These are phyloP conservation scores for Lactarius indigo DNA, from an alignment of 768 basidiomycete species.

Conservation along the genomic window DNA sequence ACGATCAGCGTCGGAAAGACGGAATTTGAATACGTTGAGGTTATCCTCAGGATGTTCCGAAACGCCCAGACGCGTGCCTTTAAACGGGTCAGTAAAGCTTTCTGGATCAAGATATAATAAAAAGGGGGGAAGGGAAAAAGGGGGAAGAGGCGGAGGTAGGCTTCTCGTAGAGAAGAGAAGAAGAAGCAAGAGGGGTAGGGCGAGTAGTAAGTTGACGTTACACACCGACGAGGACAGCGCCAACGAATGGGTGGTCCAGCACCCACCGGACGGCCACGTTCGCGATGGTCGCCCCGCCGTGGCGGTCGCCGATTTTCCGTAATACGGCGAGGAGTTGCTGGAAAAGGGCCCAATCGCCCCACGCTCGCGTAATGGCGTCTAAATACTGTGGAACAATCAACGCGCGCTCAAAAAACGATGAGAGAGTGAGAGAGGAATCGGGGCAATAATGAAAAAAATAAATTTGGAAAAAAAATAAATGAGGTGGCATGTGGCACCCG, in stretches of 20 bases:
- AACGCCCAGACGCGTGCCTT: conserved; percentile 73
- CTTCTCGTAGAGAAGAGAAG: not conserved
- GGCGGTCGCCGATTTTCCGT: conserved; percentile 61
- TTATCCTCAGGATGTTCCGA: conserved; percentile 75
- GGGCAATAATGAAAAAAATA: not conserved
- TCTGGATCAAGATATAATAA: not conserved
- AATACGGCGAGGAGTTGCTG: conserved; percentile 60
- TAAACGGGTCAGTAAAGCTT: not conserved
- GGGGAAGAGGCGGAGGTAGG: not conserved
- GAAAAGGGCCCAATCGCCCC: conserved; percentile 78
- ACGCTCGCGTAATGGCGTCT: conserved; percentile 74
- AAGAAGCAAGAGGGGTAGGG: conserved; percentile 5
- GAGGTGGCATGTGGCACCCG: not conserved
- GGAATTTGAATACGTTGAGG: conserved; percentile 55
- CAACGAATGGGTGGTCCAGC: conserved; percentile 71
- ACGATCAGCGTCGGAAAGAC: conserved; percentile 53
- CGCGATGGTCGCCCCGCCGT: conserved; percentile 63
- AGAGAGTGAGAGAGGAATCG: not conserved
- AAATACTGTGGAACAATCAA: conserved; percentile 53
- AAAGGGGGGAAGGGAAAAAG: conserved; percentile 7
- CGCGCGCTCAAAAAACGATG: not conserved
- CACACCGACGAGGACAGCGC: conserved; percentile 74
- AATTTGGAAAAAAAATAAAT: not conserved
- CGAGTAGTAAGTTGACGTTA: not conserved
- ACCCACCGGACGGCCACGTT: conserved; percentile 84